Evolutionary conservation across 306 rosid species (phyloP), one percentile per base, ranked within the genome.

Genomic region (Boehmeria nivea): DNA sequence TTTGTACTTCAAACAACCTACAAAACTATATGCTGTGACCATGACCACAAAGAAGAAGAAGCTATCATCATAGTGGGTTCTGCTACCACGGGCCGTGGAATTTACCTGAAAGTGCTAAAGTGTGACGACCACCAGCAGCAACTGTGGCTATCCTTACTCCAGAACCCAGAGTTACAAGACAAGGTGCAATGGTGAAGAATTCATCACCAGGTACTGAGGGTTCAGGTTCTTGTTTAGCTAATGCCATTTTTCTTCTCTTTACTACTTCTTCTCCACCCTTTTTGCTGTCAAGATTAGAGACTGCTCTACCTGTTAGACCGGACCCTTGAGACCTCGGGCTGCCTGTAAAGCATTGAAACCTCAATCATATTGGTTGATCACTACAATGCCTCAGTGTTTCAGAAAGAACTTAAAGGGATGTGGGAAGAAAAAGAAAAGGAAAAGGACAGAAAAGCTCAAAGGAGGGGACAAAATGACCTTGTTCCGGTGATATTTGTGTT

Each of bases 111-210:
- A 89, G 69, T 54, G 84, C 94, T 64, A 89, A 59, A 12, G 94
- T 79, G 75, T 89, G 97, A 43, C 97, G 75, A 24, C 97, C 95
- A 24, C 97, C 97, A 13, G 88, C 90, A 23, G 97, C 87, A 64
- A 89, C 95, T 31, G 84, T 36, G 38, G 76, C 59, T 59, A 86
- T 73, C 72, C 76, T 79, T 59, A 89, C 86, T 43, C 83, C 94
- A 54, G 72, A 75, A 40, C 85, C 81, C 50, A 89, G 37, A 55
- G 71, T 73, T 64, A 83, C 84, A 57, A 77, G 74, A 62, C 79
- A 77, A 19, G 97, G 95, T 15, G 75, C 78, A 22, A 59, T 38
- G 3, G 72, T 57, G 73, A 89, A 89, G 56, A 81, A 59, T 15
- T 89, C 94, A 25, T 85, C 94, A 48, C 82, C 77, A 37, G 83